These are phyloP conservation scores for Fulvia fulva DNA, from an alignment of 2,329 filamentous ascomycete species.

Conservation along the genomic window DNA sequence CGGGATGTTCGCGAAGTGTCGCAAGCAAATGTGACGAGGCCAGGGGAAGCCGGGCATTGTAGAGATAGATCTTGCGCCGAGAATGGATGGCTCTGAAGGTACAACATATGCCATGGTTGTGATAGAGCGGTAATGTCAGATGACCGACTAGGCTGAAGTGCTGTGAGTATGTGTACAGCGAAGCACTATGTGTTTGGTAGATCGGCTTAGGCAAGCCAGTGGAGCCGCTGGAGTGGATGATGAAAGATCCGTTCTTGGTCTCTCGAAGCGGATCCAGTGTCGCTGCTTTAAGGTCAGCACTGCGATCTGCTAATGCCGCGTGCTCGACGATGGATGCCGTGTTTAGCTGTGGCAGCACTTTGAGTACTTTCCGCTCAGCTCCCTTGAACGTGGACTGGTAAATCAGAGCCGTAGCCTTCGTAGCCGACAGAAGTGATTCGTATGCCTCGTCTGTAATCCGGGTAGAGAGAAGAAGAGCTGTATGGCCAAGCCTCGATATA, in stretches of 20 bases:
- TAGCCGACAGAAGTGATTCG: constrained; percentile 43
- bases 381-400: constrained; percentile 22
- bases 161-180: constrained; percentile 44
- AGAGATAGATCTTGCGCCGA: constrained; percentile 48
- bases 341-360: constrained; percentile 25
- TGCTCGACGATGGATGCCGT: constrained; percentile 27
- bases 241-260: constrained; percentile 35
- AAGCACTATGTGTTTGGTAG: constrained; percentile 49
- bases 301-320: neutral
- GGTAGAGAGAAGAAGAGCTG: constrained; percentile 51
- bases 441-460: constrained; percentile 50
- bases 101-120: constrained; percentile 54
- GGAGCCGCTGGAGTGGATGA: constrained; percentile 50
- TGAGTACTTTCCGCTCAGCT: constrained; percentile 24
- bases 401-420: constrained; percentile 27
- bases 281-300: constrained; percentile 1
- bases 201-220: constrained; percentile 61
- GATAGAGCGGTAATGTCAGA: constrained; percentile 54
- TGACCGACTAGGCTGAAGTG: constrained; percentile 46
- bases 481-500: constrained; percentile 52
- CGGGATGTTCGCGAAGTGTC: constrained; percentile 18
- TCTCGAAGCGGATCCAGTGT: constrained; percentile 28
- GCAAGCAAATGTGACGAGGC: constrained; percentile 34
- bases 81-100: constrained; percentile 50
- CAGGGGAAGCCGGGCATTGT: constrained; percentile 52